A percentile compares a stretch with the other conserved stretches of the same genome.
Conservation (phyloP, 1,284 basidiomycete species). For the Leccinum cinnamomeum region DNA sequence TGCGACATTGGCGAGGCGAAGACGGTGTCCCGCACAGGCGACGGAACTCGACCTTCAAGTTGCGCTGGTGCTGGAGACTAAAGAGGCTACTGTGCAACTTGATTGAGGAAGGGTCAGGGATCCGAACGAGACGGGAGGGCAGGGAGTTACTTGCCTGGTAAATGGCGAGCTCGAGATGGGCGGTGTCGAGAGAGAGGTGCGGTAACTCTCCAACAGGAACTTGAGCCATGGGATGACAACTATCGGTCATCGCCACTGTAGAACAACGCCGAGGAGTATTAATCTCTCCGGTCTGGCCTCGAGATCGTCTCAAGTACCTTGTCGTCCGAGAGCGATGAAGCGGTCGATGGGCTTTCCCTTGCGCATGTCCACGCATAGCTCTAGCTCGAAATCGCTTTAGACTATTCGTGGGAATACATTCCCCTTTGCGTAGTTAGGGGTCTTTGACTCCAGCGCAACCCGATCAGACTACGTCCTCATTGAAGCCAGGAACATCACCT, state of each 20-base stretch:
- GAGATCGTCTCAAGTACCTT: too few species aligned
- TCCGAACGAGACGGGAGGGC: not conserved
- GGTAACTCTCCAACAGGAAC: constrained; percentile 87
- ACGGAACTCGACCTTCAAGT: constrained; percentile 89
- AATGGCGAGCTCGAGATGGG: constrained; percentile 57
- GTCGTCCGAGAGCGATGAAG: too few species aligned
- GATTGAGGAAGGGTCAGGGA: constrained; percentile 43
- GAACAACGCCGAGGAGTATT: too few species aligned
- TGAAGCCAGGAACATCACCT: too few species aligned
- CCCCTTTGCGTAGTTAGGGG: too few species aligned
- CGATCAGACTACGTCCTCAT: too few species aligned
- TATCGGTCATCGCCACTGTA: constrained; percentile 45
- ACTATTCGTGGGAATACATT: too few species aligned
- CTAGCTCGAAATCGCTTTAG: too few species aligned
- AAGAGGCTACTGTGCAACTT: constrained; percentile 96
- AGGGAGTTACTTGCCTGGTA: constrained; percentile 70
- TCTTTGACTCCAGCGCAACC: too few species aligned
- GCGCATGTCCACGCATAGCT: too few species aligned
- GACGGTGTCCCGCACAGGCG: constrained; percentile 90
- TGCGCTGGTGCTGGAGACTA: constrained; percentile 87
- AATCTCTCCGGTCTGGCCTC: too few species aligned
- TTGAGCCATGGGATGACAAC: constrained; percentile 99
- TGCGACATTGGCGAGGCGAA: constrained; percentile 93
- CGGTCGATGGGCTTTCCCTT: too few species aligned
- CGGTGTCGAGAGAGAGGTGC: constrained; percentile 48